Evolutionary conservation across 805 yeast species (phyloP).

Genomic region (Blastobotrys parvus): DNA sequence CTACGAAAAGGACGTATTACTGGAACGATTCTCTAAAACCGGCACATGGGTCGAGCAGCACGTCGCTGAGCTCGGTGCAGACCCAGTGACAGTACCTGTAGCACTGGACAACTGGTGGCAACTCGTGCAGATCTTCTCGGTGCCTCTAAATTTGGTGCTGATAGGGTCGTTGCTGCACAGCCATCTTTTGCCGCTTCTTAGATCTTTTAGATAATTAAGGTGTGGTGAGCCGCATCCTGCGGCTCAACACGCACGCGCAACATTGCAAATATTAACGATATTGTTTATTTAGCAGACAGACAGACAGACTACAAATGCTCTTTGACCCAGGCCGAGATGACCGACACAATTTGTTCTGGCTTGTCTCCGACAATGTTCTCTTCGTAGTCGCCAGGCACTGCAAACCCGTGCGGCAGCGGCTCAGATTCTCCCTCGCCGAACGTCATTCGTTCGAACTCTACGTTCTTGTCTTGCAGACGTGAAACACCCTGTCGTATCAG

Average conservation of each 20-base stretch:
- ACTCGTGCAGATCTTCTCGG: conserved; percentile 26
- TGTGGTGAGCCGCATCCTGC: too few species aligned
- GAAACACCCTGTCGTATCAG: conserved; percentile 16
- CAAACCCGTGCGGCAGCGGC: conserved; percentile 37
- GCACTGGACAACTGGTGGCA: conserved; percentile 20
- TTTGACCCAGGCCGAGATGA: conserved; percentile 6
- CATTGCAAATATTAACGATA: background rate
- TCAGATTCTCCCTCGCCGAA: conserved; percentile 13
- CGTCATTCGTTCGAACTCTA: conserved; percentile 12
- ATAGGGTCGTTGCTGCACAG: conserved; percentile 14
- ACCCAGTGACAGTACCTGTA: conserved; percentile 17
- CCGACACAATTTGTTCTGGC: conserved; percentile 22
- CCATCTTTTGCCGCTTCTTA: conserved; percentile 2
- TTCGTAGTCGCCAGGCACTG: conserved; percentile 34
- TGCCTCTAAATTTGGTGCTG: conserved; percentile 25
- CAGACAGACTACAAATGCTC: background rate
- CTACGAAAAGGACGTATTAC: conserved; percentile 65
- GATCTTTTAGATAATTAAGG: too few species aligned
- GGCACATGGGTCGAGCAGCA: conserved; percentile 34
- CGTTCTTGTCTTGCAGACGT: conserved; percentile 8
- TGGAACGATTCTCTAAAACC: conserved; percentile 50
- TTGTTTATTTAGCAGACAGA: background rate
- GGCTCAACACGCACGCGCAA: too few species aligned
- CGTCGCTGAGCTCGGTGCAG: conserved; percentile 24
- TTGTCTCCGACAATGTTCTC: conserved; percentile 26